Evolutionary conservation across 2,329 filamentous ascomycete genomes (phyloP).

Genomic region (Pseudogymnoascus destructans): DNA sequence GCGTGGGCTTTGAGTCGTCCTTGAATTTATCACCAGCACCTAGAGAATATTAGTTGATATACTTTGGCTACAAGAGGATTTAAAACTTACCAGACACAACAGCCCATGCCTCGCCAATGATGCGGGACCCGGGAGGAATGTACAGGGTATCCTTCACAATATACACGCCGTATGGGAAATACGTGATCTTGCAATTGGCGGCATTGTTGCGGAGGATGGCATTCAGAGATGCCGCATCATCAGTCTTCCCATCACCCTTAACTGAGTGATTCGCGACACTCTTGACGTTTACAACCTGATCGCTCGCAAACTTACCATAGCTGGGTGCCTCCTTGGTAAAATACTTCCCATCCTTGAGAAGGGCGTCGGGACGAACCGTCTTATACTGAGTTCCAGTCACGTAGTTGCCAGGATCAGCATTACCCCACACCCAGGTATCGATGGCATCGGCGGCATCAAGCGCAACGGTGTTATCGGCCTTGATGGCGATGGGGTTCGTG

Average conservation of each 20-base stretch:
- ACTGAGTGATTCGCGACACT: constrained; percentile 29
- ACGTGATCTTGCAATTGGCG: constrained; percentile 12
- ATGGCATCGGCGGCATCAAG: constrained; percentile 17
- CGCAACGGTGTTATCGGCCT: constrained; percentile 15
- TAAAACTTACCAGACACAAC: constrained; percentile 16
- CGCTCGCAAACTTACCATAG: constrained; percentile 30
- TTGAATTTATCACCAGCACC: constrained; percentile 35
- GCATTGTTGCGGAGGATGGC: constrained; percentile 22
- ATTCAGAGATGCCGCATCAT: constrained; percentile 27
- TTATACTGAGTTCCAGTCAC: constrained; percentile 12
- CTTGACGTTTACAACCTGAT: constrained; percentile 35
- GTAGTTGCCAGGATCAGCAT: background rate
- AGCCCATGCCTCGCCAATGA: constrained; percentile 43
- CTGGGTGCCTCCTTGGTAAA: constrained; percentile 31
- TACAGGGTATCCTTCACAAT: constrained; percentile 34
- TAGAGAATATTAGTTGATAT: constrained; percentile 26
- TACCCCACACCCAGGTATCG: background rate
- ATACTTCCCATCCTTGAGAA: constrained; percentile 29
- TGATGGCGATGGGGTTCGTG: background rate
- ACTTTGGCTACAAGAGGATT: background rate
- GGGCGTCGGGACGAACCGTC: constrained; percentile 24
- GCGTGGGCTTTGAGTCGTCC: constrained; percentile 30
- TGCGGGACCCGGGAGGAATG: constrained; percentile 35
- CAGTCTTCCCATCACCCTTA: constrained; percentile 30
- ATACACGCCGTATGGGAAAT: constrained; percentile 34